These are phyloP conservation scores for Thamnidium elegans DNA, from an alignment of 192 early-diverging fungal species.

Conservation along the genomic window DNA sequence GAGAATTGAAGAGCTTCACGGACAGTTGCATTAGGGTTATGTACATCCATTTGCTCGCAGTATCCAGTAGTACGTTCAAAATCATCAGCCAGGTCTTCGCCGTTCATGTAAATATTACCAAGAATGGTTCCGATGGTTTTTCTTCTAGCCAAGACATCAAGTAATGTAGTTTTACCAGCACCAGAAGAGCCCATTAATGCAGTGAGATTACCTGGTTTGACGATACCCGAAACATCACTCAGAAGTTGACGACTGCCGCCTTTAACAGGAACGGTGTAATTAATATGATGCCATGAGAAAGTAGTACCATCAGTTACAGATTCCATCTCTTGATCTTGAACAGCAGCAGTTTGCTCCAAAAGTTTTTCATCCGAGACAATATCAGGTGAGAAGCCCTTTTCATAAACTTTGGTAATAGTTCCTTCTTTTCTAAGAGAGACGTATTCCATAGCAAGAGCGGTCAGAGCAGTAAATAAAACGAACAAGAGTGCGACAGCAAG, in stretches of 20 bases:
- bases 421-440: constrained; percentile 59
- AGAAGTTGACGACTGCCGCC: constrained; percentile 62
- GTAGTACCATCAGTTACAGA: constrained; percentile 44
- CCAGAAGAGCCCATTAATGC: constrained; percentile 93
- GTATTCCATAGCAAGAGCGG: constrained; percentile 56
- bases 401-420: constrained; percentile 48
- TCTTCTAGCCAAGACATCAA: constrained; percentile 72
- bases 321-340: constrained; percentile 40
- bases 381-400: constrained; percentile 33
- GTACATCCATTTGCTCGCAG: constrained; percentile 89
- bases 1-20: constrained; percentile 85
- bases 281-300: constrained; percentile 61
- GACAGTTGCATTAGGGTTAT: constrained; percentile 84
- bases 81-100: constrained; percentile 42
- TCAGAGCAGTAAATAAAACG: constrained; percentile 40
- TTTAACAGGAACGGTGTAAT: constrained; percentile 67
- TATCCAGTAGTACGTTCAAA: constrained; percentile 65
- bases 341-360: constrained; percentile 46
- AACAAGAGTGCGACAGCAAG: constrained; percentile 53
- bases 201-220: constrained; percentile 74
- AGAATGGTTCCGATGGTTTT: constrained; percentile 67
- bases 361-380: constrained; percentile 27
- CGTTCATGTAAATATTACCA: constrained; percentile 61
- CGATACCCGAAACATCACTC: constrained; percentile 64
- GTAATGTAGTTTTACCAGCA: constrained; percentile 81